Evolutionary conservation across 1,139 yeast genomes (phyloP), one percentile per base, ranked within the genome.

Genomic region (Magnusiomyces paraingens): DNA sequence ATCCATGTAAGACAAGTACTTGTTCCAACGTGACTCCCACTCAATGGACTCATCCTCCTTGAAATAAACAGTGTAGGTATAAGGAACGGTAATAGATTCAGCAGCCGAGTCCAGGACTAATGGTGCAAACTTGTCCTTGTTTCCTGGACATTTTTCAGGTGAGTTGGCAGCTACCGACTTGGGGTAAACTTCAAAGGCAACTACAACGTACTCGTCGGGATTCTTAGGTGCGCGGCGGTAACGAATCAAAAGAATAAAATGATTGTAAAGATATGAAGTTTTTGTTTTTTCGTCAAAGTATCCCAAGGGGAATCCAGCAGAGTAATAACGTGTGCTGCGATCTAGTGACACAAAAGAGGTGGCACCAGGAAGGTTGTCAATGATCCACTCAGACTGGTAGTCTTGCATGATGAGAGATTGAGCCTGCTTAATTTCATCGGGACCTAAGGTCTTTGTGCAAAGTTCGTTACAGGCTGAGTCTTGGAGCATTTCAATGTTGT

Each of bases 111-210:
- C 63, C n/a, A 68, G 56, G 12, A 58, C 57, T 49, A 56, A 57
- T 11, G 61, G 61, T 18, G 59, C 54, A 47, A 52, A 59, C 49
- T 52, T 51, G 36, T 64, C 66, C 2, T 55, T 51, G 22, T 60
- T 65, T 4, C 61, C 64, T 12, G 68, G 66, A 51, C 68, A 65
- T 39, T 52, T 55, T 41, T 59, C 57, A n/a, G 60, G 54, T 17
- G 58, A 61, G 64, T 82, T 84, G 50, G 78, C 73, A 14, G 58
- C 54, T 14, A 87, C 91, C 55, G 94, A 84, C 67, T 82, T 84
- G 11, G 96, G 96, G 64, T 89, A 89, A 8, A 88, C 89, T 70
- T 90, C 97, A 62, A 89, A 87, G 0, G 96, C 97, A 21, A 89
- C 96, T 61, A 90, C 86, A 1, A 86, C 78, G 60, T 78, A 73